These are phyloP conservation scores for Trichosporon coremiiforme DNA, from an alignment of 1,284 basidiomycete genomes.

Conservation along the genomic window DNA sequence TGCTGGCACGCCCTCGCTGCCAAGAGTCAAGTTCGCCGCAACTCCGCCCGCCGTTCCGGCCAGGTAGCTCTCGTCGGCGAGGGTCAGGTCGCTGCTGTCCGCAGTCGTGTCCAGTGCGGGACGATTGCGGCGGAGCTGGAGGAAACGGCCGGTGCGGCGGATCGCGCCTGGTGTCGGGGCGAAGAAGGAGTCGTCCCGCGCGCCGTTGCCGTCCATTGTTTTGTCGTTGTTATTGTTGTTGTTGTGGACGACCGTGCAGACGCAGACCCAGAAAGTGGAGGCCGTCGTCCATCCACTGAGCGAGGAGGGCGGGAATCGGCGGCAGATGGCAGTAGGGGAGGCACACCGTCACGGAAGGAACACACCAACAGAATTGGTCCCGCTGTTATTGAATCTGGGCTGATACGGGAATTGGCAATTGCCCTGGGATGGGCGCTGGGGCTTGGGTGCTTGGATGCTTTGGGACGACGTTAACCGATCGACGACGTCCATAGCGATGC, in stretches of 20 bases:
- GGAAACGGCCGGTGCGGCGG: slow-evolving; percentile 6
- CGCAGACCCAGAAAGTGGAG: neutral
- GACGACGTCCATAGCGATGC: neutral
- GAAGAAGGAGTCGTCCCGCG: slow-evolving; percentile 31
- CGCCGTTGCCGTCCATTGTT: slow-evolving; percentile 11
- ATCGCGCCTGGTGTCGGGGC: slow-evolving; percentile 18
- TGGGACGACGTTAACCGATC: slow-evolving; percentile 3
- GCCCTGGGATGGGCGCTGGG: slow-evolving; percentile 1
- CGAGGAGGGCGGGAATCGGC: neutral
- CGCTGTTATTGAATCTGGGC: slow-evolving; percentile 5
- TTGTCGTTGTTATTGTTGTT: neutral
- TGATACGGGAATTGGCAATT: slow-evolving; percentile 12
- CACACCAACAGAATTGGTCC: neutral
- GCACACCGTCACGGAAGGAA: too few relatives aligned
- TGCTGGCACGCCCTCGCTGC: neutral
- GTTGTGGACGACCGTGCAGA: neutral
- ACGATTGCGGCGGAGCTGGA: neutral
- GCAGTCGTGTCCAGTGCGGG: neutral
- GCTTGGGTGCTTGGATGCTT: too few relatives aligned
- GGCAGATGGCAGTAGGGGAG: neutral
- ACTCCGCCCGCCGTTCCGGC: neutral
- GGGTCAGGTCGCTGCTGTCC: slow-evolving; percentile 4
- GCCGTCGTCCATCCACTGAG: neutral
- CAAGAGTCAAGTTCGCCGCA: neutral
- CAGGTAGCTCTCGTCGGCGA: slow-evolving; percentile 11